A percentile compares a stretch with the other conserved stretches of the same genome.
Evolutionary conservation across 805 yeast genomes (phyloP).

Genomic region (Candida glaebosa): DNA sequence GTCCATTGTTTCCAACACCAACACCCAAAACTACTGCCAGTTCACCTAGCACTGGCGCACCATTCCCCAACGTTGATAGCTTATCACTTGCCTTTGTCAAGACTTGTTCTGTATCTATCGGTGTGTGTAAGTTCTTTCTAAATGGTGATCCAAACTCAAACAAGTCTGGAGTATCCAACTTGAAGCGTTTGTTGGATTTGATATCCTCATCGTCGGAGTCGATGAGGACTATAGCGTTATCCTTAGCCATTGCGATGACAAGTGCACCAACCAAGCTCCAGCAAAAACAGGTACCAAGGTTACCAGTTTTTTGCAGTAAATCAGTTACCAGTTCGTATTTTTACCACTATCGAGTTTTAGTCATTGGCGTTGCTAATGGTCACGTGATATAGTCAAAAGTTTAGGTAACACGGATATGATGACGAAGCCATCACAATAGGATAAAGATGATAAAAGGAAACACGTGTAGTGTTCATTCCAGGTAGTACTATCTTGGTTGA

Average conservation of each 20-base stretch:
- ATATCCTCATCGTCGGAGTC: constrained; percentile 18
- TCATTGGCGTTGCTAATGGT: too few species aligned
- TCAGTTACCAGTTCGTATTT: too few species aligned
- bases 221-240: constrained; percentile 22
- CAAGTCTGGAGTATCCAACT: constrained; percentile 5
- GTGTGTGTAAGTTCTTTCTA: not conserved
- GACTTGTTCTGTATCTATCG: not conserved
- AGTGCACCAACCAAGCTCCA: not conserved
- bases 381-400: too few species aligned
- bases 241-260: constrained; percentile 4
- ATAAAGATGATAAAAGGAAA: too few species aligned
- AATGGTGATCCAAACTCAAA: constrained; percentile 3
- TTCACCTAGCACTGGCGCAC: not conserved
- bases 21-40: not conserved
- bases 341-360: not conserved
- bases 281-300: too few species aligned
- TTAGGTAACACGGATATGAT: too few species aligned
- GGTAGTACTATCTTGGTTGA: too few species aligned
- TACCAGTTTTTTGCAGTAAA: too few species aligned
- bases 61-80: not conserved
- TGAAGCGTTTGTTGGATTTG: constrained; percentile 4
- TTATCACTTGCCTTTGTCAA: not conserved
- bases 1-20: not conserved
- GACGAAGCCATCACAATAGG: too few species aligned
- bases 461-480: too few species aligned